Evolutionary conservation across 2,329 filamentous ascomycete genomes (phyloP).

Genomic region (Daldinia sp.): DNA sequence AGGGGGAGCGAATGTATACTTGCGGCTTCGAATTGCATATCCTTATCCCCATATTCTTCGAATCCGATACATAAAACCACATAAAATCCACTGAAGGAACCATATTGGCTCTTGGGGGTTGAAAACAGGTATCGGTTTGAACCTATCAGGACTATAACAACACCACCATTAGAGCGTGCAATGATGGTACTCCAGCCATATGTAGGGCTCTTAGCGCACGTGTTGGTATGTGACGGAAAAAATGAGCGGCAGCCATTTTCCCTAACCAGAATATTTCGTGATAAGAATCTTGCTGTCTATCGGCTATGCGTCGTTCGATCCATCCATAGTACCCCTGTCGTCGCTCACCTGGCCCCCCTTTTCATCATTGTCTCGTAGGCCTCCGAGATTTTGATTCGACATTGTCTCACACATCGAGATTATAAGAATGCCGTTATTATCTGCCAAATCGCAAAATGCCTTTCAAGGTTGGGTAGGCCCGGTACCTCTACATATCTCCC

Average conservation of each 20-base stretch:
- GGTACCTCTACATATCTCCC: constrained; percentile 27
- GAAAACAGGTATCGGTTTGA: constrained; percentile 1
- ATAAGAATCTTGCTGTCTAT: constrained; percentile 31
- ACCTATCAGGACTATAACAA: constrained; percentile 32
- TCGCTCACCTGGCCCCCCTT: constrained; percentile 38
- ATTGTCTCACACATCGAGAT: constrained; percentile 35
- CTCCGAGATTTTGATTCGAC: constrained; percentile 38
- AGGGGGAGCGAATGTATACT: constrained; percentile 8
- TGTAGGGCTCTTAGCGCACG: constrained; percentile 25
- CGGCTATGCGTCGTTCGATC: constrained; percentile 33
- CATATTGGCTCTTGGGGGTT: constrained; percentile 13
- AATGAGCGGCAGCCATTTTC: constrained; percentile 24
- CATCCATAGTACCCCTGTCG: constrained; percentile 31
- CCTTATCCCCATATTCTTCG: background rate
- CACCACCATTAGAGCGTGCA: constrained; percentile 28
- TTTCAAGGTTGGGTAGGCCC: constrained; percentile 20
- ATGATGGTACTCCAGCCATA: constrained; percentile 27
- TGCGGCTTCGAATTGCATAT: constrained; percentile 2
- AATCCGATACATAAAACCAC: constrained; percentile 16
- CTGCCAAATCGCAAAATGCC: constrained; percentile 28
- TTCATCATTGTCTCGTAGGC: constrained; percentile 28
- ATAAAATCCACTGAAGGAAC: constrained; percentile 15
- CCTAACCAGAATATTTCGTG: constrained; percentile 20
- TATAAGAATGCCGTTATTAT: constrained; percentile 36
- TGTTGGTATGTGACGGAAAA: constrained; percentile 32